Evolutionary conservation across 2,329 filamentous ascomycete species (phyloP), one percentile per base, ranked within the genome.

Genomic region (Leptographium wingfieldii): DNA sequence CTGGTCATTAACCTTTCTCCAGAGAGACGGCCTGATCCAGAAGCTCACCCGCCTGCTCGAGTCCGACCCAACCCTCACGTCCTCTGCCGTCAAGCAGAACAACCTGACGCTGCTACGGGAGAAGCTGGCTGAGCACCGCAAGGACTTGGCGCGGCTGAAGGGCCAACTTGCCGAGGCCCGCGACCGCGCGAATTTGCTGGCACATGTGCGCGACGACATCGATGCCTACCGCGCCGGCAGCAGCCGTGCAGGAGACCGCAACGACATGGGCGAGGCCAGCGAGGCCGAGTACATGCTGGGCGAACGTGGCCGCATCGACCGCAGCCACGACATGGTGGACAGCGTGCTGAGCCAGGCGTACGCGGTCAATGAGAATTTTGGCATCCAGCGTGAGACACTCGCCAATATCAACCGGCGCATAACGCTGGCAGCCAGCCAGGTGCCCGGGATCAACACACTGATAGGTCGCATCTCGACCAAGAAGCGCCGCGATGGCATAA

Each of bases 271-370:
- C 10, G 88, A 83, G 66, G 84, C 85, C 3, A 88, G 86, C 59
- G 94, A 97, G 75, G 90, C 90, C 55, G 92, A 99, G 63, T 99
- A 97, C 77, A 96, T 99, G 92, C 81, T 99, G 33, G 87, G 89
- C 67, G 94, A 99, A 79, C 82, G 94, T 57, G 77, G 79, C 63
- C 83, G 88, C 64, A 84, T 99, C 69, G 94, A 99, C 70, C 87
- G 90, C 70, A 95, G 89, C 68, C 88, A 97, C 73, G 87, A 84
- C 66, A 85, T 95, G 78, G 87, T 90, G 55, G 94, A 99, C 72
- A 88, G 83, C 63, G 91, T 99, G 40, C 79, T 99, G 62, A 92
- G 87, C 70, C 94, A 97, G 76, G 94, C 94, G 9, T 99, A 99
- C 74, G 92, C 92, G 12, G 90, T 97, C 58, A 95, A 96, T 70